Conservation (phyloP, 106 monocot species). For the Dendrobium nobile region DNA sequence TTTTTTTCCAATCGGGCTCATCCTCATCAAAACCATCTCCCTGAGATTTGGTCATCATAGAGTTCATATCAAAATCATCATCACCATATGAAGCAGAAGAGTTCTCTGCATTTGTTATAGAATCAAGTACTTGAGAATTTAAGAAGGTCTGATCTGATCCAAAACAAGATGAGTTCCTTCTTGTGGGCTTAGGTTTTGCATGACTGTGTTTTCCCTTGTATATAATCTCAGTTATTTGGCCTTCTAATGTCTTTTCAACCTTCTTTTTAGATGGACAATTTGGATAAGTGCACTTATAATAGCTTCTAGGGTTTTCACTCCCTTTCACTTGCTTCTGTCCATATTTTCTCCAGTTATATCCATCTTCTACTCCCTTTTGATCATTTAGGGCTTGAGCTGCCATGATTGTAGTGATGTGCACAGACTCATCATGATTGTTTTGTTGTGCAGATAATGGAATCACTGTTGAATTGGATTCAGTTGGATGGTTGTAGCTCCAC, state of each 20-base stretch:
- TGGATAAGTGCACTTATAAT: conserved; percentile 5
- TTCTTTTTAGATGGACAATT: conserved; percentile 9
- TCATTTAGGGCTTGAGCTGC: conserved; percentile 7
- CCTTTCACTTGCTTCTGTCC: conserved; percentile 10
- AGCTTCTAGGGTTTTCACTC: background rate
- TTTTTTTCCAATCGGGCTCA: background rate
- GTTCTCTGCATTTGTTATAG: conserved; percentile 37
- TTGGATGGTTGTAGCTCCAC: background rate
- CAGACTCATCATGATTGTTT: background rate
- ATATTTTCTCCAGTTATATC: conserved; percentile 11
- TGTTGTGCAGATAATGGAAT: background rate
- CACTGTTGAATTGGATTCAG: background rate
- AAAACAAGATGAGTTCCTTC: conserved; percentile 6
- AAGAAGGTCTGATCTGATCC: too few relatives aligned
- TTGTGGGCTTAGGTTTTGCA: background rate
- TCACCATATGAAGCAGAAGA: conserved; percentile 56
- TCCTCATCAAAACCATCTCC: background rate
- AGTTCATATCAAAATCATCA: conserved; percentile 31
- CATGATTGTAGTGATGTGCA: background rate
- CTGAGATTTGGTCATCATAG: background rate
- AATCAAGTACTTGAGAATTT: conserved; percentile 5
- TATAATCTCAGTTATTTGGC: conserved; percentile 4
- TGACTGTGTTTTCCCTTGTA: conserved; percentile 9
- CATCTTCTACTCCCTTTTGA: conserved; percentile 20
- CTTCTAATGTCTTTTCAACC: conserved; percentile 4